Base-by-base conservation (phyloP, 352 stramenopile species). In the Peronospora farinosa region DNA sequence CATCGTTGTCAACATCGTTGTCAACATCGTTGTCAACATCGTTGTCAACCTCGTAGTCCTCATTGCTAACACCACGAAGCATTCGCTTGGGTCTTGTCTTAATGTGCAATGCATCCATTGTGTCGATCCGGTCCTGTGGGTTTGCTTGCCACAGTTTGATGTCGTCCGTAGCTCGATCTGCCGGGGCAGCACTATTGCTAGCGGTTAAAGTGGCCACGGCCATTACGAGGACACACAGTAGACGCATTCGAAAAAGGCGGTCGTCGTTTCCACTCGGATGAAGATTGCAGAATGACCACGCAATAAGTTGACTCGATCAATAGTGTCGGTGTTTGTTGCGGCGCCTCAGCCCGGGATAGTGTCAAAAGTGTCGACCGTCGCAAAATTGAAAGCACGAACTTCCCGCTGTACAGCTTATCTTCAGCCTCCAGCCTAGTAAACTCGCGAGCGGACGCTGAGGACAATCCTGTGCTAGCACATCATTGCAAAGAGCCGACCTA, bases 211-310 rank as follows among this genome's bases (percentile, higher is more conserved):
- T 43, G 3, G 40, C 28, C 3, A 52, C 13, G 16, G 27, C 35
- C 21, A 53, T 19, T 21, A 57, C 9, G 4, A 62, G 12, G 2
- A 48, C 9, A 28, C 25, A 62, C 8, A 39, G 54, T 4, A 62
- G 35, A 2, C 31, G 39, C 54, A 62, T 62, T 9, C 1, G 28
- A 9, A 12, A 2, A 32, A 32, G 23, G 28, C 10, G 8, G 10
- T 3, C 28, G 28, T 32, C 3, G 28, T 10, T 11, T 12, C 3
- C 8, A 32, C 28, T 32, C 4, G 28, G 8, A n/a, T n/a, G n/a
- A 12, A 32, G 28, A 12, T 32, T 32, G 28, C 8, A 32, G 7
- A 32, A 32, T 32, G 28, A 32, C 28, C 10, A 7, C 8, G 28
- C 7, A 9, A 11, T 12, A 32, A 4, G 28, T 27, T 5, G 28